phyloP scores from a whole-genome alignment of 2,329 filamentous ascomycete genomes.

The Colletotrichum theobromicola region DNA sequence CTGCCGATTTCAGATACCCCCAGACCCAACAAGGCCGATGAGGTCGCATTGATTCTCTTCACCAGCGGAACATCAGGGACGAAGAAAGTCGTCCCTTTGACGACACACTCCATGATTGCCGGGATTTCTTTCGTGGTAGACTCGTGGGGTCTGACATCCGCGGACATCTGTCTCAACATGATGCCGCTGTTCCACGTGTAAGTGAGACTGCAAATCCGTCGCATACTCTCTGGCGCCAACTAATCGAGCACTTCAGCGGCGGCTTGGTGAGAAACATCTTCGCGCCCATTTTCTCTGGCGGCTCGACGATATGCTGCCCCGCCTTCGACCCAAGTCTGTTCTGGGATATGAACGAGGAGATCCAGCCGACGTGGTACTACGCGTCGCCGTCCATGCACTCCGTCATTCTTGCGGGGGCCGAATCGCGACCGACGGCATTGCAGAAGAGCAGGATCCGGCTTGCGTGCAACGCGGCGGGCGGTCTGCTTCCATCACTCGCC shows the following conservation, averaged over 20 bases:
- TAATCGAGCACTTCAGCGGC: constrained; percentile 38
- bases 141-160: constrained; percentile 53
- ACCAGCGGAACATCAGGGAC: constrained; percentile 63
- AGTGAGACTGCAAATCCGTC: constrained; percentile 26
- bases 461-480: constrained; percentile 62
- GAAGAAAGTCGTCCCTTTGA: constrained; percentile 63
- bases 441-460: constrained; percentile 51
- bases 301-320: constrained; percentile 58
- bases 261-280: constrained; percentile 61
- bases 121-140: constrained; percentile 58
- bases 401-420: constrained; percentile 53
- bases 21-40: constrained; percentile 46
- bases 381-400: constrained; percentile 63
- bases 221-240: not conserved
- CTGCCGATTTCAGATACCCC: constrained; percentile 5
- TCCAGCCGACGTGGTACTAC: constrained; percentile 61
- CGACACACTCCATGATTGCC: constrained; percentile 52
- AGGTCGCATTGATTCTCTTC: constrained; percentile 58
- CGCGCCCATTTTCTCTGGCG: constrained; percentile 58
- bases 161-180: constrained; percentile 61
- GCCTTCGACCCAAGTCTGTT: constrained; percentile 61
- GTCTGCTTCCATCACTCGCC: constrained; percentile 56
- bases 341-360: constrained; percentile 57
- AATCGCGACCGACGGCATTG: constrained; percentile 42
- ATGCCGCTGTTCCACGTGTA: constrained; percentile 64